These are phyloP conservation scores for Mycena crocata DNA, from an alignment of 768 basidiomycete species.

Conservation along the genomic window DNA sequence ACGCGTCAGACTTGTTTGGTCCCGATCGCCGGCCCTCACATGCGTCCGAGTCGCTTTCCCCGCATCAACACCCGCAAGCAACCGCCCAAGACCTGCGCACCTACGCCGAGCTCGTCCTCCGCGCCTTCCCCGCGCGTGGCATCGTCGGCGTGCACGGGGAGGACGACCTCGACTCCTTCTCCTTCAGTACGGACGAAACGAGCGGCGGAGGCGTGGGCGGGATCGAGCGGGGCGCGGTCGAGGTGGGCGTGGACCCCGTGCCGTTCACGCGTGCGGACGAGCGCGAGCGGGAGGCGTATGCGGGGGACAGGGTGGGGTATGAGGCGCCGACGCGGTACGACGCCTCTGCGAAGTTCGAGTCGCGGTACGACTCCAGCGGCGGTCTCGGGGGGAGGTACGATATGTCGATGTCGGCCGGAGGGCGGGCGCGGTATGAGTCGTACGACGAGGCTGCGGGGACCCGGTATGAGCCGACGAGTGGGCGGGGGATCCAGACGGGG, in stretches of 20 bases:
- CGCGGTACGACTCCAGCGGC: too few species aligned
- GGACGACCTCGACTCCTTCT: slow-evolving; percentile 10
- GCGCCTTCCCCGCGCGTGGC: neutral
- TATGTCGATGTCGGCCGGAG: too few species aligned
- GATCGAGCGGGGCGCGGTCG: neutral
- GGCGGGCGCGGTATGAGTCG: too few species aligned
- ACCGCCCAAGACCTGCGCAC: too few species aligned
- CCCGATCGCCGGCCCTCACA: too few species aligned
- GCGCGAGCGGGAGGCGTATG: neutral
- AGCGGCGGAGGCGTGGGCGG: neutral
- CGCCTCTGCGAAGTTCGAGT: neutral
- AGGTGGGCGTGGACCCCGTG: slow-evolving; percentile 15
- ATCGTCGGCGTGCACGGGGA: slow-evolving; percentile 6
- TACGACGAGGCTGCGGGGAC: too few species aligned
- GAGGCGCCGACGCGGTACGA: neutral
- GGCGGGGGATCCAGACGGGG: slow-evolving; percentile 1
- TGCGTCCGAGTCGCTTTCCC: too few species aligned
- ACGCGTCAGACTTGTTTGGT: too few species aligned
- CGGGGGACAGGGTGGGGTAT: neutral
- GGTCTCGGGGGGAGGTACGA: too few species aligned
- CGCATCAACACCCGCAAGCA: too few species aligned
- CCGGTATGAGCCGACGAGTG: too few species aligned
- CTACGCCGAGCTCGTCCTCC: too few species aligned
- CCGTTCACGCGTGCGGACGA: slow-evolving; percentile 12
- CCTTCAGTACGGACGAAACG: neutral